A percentile compares a stretch with the other conserved stretches of the same genome.
These are phyloP conservation scores for Microstegium vimineum DNA, from an alignment of 176 grass and related monocot genomes.

Conservation along the genomic window DNA sequence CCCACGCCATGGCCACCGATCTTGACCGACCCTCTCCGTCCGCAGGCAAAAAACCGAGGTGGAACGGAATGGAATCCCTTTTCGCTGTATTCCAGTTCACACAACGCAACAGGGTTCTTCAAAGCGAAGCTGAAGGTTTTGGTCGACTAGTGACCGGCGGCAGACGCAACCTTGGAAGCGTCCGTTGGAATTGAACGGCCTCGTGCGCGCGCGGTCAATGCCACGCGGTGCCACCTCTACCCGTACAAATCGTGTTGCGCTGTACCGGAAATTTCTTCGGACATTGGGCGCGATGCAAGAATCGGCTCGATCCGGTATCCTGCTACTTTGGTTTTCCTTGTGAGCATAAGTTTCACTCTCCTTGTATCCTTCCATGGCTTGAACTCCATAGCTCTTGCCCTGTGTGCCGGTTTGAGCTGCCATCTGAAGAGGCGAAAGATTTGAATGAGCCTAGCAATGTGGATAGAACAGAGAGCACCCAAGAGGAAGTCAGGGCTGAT, in stretches of 20 bases:
- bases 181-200: not conserved
- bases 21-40: not conserved
- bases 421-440: conserved; percentile 62
- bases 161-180: not conserved
- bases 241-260: not conserved
- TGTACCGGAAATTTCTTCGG: not conserved
- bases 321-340: conserved; percentile 36
- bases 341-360: conserved; percentile 82
- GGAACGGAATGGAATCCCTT: not conserved
- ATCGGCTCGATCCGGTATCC: no score
- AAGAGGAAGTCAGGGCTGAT: conserved; percentile 30
- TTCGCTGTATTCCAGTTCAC: not conserved
- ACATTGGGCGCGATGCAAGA: not conserved
- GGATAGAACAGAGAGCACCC: conserved; percentile 28
- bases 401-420: conserved; percentile 83
- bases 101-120: not conserved
- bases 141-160: not conserved
- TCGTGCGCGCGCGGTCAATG: not conserved
- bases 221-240: not conserved
- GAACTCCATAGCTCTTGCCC: conserved; percentile 94
- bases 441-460: conserved; percentile 48
- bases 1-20: not conserved
- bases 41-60: not conserved
- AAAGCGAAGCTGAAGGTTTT: not conserved
- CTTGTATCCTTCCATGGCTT: conserved; percentile 93